Evolutionary conservation across 768 basidiomycete species (phyloP).

Genomic region (Botryobasidium botryosum): DNA sequence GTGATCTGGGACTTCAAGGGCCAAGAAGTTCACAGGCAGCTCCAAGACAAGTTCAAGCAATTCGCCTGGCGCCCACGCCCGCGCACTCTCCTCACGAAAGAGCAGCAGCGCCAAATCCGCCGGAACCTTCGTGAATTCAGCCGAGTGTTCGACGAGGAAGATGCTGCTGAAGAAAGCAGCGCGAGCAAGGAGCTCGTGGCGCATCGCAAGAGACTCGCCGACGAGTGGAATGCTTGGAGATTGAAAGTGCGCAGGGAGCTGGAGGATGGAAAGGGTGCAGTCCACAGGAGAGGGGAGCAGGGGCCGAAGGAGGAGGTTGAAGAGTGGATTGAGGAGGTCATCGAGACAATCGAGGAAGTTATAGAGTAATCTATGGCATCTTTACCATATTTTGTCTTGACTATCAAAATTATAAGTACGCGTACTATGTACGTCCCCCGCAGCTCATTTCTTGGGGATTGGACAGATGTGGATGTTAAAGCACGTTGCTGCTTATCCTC

Average conservation of each 20-base stretch:
- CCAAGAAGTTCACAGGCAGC: constrained; percentile 78
- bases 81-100: constrained; percentile 66
- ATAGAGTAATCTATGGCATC: not conserved
- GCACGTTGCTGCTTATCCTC: too few relatives aligned
- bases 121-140: constrained; percentile 86
- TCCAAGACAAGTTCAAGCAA: constrained; percentile 93
- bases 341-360: constrained; percentile 1
- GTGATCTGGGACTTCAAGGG: constrained; percentile 97
- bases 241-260: constrained; percentile 47
- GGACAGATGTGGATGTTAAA: too few relatives aligned
- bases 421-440: too few relatives aligned
- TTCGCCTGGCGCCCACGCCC: constrained; percentile 98
- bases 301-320: not conserved
- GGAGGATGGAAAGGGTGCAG: constrained; percentile 16
- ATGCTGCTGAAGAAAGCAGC: constrained; percentile 86
- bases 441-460: too few relatives aligned
- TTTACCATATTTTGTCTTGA: too few relatives aligned
- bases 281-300: not conserved
- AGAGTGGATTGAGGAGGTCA: constrained; percentile 2
- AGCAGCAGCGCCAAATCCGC: constrained; percentile 71
- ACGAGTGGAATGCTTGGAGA: constrained; percentile 99
- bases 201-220: constrained; percentile 75
- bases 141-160: constrained; percentile 87
- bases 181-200: constrained; percentile 89
- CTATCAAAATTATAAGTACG: too few relatives aligned